Evolutionary conservation across 2,329 filamentous ascomycete genomes (phyloP), one percentile per base, ranked within the genome.

Genomic region (Colletotrichum sp.): DNA sequence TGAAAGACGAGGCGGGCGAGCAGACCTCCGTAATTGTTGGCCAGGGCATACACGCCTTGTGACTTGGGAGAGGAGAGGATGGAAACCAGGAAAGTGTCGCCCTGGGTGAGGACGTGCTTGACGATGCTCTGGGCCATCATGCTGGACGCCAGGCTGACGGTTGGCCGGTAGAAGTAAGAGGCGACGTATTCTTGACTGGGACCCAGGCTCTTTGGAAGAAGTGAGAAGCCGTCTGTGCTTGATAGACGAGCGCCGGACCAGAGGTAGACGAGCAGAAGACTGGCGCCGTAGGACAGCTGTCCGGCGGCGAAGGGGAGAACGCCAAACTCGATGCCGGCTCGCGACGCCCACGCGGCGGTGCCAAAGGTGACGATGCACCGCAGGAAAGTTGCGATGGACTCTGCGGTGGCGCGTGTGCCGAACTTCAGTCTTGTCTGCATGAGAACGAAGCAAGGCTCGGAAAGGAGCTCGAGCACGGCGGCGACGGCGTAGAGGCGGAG

Each of bases 61-160:
- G 96, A 94, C 57, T 92, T 89, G 2, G 97, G 90, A 0, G 93
- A 92, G 8, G 96, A 93, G 73, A 99, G 89, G 15, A 93, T 86
- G 18, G 95, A 93, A 78, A 99, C 93, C 66, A 99, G 92, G 79
- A 99, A 91, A 3, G 96, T 95, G 85, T 99, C 97, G 76, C 96
- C 97, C 85, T 99, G 96, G 0, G 97, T 99, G 68, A 99, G 91
- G 68, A 99, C 83, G 83, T 99, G 96, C 85, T 99, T 99, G 81
- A 99, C 92, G 24, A 95, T 86, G 44, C 95, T 96, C 85, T 99
- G 97, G 8, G 96, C 87, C 85, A 96, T 96, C 83, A 99, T 91
- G 81, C 94, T 98, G n/a, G 90, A 89, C 6, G 94, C 94, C 5
- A 99, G 90, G 18, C 90, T 90, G 32, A 97, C 86, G 2, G 98